Conservation (phyloP, 192 early-diverging fungal species). For the Kappamyces sp. region DNA sequence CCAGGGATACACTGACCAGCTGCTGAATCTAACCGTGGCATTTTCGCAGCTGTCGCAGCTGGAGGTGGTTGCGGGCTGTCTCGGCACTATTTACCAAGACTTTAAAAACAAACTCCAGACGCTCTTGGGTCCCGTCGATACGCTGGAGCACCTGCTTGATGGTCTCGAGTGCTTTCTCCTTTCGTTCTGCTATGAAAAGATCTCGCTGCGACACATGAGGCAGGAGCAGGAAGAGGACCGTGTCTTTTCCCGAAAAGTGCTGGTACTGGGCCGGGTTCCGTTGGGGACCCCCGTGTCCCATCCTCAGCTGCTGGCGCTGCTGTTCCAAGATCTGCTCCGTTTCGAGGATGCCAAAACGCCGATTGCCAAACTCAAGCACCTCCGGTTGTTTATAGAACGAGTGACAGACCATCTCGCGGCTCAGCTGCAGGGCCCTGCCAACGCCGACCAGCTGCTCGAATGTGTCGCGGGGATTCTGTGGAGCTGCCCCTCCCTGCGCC, state of each 20-base stretch:
- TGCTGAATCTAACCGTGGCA: conserved; percentile 2
- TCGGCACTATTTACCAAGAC: neutral
- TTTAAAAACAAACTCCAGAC: conserved; percentile 1
- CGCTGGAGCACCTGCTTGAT: neutral
- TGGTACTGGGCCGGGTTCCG: neutral
- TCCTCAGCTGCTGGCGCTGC: too few species aligned
- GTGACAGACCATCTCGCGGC: neutral
- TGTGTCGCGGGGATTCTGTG: too few species aligned
- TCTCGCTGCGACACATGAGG: neutral
- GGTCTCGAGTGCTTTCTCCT: conserved; percentile 9
- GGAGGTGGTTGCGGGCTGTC: neutral
- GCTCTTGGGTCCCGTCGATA: too few species aligned
- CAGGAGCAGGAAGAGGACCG: neutral
- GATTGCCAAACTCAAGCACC: neutral
- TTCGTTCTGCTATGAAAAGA: conserved; percentile 6
- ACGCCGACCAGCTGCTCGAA: too few species aligned
- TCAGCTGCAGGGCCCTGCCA: neutral
- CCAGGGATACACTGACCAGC: conserved; percentile 4
- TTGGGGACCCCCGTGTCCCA: too few species aligned
- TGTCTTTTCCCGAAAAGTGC: neutral
- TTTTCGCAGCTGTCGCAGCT: neutral
- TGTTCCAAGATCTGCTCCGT: neutral
- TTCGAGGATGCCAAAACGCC: conserved; percentile 8
- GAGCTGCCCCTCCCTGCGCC: too few species aligned
- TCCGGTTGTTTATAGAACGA: neutral